phyloP scores from a whole-genome alignment of 345 rosid species.

The Kernera saxatilis region DNA sequence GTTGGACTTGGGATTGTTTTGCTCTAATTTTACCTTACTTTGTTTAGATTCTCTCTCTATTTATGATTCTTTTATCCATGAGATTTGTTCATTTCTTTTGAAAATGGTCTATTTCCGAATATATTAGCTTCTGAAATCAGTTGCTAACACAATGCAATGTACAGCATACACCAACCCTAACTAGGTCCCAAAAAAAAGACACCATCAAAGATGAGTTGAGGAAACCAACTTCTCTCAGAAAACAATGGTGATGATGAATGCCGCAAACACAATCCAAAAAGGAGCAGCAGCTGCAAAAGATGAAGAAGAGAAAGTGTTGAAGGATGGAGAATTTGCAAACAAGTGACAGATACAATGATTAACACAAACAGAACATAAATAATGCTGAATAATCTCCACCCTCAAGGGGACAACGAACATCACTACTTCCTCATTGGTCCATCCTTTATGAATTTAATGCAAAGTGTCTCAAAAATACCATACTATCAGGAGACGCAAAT shows the following conservation, averaged over 20 bases:
- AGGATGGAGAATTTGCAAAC: not conserved
- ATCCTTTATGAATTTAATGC: not conserved
- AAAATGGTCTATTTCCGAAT: not conserved
- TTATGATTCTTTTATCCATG: not conserved
- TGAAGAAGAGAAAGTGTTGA: not conserved
- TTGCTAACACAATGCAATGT: constrained; percentile 12
- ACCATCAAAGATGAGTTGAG: not conserved
- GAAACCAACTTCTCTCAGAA: constrained; percentile 6
- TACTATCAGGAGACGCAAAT: not conserved
- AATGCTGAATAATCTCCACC: not conserved
- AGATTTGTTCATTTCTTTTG: not conserved
- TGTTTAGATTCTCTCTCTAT: not conserved
- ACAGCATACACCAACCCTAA: constrained; percentile 8
- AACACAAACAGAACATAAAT: not conserved
- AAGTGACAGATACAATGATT: not conserved
- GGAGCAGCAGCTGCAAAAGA: constrained; percentile 20
- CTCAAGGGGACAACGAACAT: not conserved
- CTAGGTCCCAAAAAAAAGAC: not conserved
- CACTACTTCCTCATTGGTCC: not conserved
- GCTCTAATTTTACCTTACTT: not conserved
- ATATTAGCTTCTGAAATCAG: not conserved
- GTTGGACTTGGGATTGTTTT: constrained; percentile 14
- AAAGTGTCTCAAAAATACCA: not conserved
- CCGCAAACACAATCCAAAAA: not conserved
- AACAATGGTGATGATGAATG: not conserved